phyloP scores from a whole-genome alignment of 257 asterid genomes.

The Salvia miltiorrhiza region DNA sequence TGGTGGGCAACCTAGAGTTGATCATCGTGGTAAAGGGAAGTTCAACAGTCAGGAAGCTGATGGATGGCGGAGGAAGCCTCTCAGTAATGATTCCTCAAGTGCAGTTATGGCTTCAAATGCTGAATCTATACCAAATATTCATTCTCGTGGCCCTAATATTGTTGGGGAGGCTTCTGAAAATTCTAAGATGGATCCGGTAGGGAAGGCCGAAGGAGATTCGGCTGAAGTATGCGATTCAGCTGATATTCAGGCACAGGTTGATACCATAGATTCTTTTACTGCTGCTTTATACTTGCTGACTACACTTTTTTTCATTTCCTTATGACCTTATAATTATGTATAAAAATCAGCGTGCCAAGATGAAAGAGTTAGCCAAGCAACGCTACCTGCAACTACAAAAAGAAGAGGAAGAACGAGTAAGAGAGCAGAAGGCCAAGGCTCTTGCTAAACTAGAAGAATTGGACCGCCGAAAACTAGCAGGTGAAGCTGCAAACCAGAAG shows the following conservation, averaged over 20 bases:
- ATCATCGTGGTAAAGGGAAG: conserved; percentile 55
- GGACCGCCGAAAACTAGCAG: conserved; percentile 65
- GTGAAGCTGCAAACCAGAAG: conserved; percentile 41
- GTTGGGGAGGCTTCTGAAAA: conserved; percentile 42
- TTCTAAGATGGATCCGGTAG: conserved; percentile 26
- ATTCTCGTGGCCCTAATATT: conserved; percentile 27
- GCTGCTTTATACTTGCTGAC: conserved; percentile 5
- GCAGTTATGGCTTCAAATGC: conserved; percentile 23
- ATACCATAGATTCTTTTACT: not conserved
- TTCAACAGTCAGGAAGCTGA: conserved; percentile 46
- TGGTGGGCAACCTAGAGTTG: conserved; percentile 49
- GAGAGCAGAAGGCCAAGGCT: conserved; percentile 93
- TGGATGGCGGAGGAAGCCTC: conserved; percentile 54
- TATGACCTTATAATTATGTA: conserved; percentile 20
- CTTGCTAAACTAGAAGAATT: conserved; percentile 90
- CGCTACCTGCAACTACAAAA: conserved; percentile 74
- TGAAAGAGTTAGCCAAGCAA: conserved; percentile 73
- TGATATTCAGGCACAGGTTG: conserved; percentile 76
- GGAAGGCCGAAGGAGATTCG: conserved; percentile 45
- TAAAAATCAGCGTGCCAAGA: conserved; percentile 62
- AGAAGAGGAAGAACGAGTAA: conserved; percentile 89
- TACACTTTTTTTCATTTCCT: not conserved
- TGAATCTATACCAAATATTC: conserved; percentile 33
- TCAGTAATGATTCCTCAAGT: conserved; percentile 37
- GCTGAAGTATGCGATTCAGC: conserved; percentile 48